These are phyloP conservation scores for Clavispora santaluciae DNA, from an alignment of 805 yeast genomes.

Conservation along the genomic window DNA sequence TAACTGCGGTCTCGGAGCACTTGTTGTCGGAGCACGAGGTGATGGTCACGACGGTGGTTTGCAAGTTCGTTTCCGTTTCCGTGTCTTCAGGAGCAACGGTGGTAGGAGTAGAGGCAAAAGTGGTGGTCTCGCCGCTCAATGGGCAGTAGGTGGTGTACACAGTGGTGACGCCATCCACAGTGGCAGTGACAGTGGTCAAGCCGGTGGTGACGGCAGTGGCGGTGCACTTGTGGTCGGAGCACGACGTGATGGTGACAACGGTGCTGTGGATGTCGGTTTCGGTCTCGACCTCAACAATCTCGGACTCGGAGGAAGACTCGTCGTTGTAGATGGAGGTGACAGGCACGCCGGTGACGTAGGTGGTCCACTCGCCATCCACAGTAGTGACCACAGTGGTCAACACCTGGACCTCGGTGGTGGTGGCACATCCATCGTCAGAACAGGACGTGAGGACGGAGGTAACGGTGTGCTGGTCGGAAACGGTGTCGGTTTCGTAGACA, in stretches of 20 bases:
- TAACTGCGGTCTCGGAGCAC: slow-evolving; percentile 19
- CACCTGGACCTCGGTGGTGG: slow-evolving; percentile 30
- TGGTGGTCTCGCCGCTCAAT: slow-evolving; percentile 6
- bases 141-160: slow-evolving; percentile 41
- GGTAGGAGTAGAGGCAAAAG: slow-evolving; percentile 6
- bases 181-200: slow-evolving; percentile 24
- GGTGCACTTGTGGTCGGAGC: slow-evolving; percentile 22
- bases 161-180: slow-evolving; percentile 30
- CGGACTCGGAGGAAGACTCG: slow-evolving; percentile 2
- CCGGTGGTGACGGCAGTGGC: slow-evolving; percentile 22
- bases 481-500: slow-evolving; percentile 11
- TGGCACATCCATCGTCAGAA: slow-evolving; percentile 22
- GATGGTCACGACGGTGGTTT: slow-evolving; percentile 26
- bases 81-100: slow-evolving; percentile 12
- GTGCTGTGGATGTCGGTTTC: slow-evolving; percentile 11
- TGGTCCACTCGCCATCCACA: slow-evolving; percentile 37
- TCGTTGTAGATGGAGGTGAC: slow-evolving; percentile 8
- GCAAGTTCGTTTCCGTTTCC: slow-evolving; percentile 1
- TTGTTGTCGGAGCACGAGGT: slow-evolving; percentile 34
- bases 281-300: slow-evolving; percentile 5
- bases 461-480: slow-evolving; percentile 10
- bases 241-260: slow-evolving; percentile 24
- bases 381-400: slow-evolving; percentile 33
- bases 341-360: slow-evolving; percentile 30
- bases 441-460: slow-evolving; percentile 27